Evolutionary conservation across 2,329 filamentous ascomycete species (phyloP).

Genomic region (Fusarium palustre): DNA sequence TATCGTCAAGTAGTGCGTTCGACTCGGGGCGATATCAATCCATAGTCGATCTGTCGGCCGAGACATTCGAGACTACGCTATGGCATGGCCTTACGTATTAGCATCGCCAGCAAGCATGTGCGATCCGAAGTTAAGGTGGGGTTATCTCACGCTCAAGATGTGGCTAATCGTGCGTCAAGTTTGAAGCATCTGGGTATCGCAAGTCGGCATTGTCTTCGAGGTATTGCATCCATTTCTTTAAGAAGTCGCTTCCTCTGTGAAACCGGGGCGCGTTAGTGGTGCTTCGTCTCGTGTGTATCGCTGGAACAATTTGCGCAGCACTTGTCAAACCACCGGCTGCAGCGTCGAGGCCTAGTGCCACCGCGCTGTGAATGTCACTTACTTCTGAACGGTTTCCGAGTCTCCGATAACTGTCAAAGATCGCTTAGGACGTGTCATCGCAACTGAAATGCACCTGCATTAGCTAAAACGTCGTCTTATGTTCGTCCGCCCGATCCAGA

Average conservation of each 20-base stretch:
- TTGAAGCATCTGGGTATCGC: slow-evolving; percentile 80
- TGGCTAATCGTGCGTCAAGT: slow-evolving; percentile 46
- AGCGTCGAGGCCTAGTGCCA: slow-evolving; percentile 18
- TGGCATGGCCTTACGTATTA: neutral
- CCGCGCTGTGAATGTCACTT: slow-evolving; percentile 57
- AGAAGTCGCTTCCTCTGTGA: slow-evolving; percentile 81
- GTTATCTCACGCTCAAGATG: neutral
- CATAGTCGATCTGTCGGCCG: slow-evolving; percentile 21
- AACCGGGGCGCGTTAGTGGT: slow-evolving; percentile 30
- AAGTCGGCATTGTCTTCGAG: slow-evolving; percentile 91
- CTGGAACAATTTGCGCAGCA: slow-evolving; percentile 37
- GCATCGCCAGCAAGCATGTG: neutral
- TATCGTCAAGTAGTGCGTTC: slow-evolving; percentile 9
- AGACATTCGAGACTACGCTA: slow-evolving; percentile 5
- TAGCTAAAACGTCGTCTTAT: slow-evolving; percentile 29
- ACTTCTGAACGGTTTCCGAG: slow-evolving; percentile 91
- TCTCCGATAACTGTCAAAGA: slow-evolving; percentile 93
- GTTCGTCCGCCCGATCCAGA: slow-evolving; percentile 7
- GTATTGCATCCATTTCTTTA: slow-evolving; percentile 91
- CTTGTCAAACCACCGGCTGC: slow-evolving; percentile 27
- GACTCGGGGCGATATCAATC: slow-evolving; percentile 5
- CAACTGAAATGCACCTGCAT: slow-evolving; percentile 76
- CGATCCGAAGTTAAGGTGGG: neutral
- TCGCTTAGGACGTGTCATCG: slow-evolving; percentile 94
- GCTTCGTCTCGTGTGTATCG: slow-evolving; percentile 39